phyloP scores from a whole-genome alignment of 441 rosid genomes.

The Omphalea diandra region DNA sequence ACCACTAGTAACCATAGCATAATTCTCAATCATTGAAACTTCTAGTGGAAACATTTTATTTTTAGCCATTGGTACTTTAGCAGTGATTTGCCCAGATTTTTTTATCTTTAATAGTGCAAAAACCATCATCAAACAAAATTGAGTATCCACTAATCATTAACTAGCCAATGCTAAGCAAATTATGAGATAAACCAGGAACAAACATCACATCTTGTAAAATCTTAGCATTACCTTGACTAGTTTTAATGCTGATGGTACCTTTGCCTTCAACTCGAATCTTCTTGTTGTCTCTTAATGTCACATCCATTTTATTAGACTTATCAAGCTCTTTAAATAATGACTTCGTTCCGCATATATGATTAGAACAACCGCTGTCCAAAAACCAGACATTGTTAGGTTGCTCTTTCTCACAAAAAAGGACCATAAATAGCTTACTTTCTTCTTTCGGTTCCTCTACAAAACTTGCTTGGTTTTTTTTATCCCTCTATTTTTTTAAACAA shows the following conservation, averaged over 20 bases:
- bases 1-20: not conserved
- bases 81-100: no score
- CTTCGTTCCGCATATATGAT: not conserved
- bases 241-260: not conserved
- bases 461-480: not conserved
- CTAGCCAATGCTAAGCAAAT: conserved; percentile 15
- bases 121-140: not conserved
- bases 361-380: not conserved
- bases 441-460: not conserved
- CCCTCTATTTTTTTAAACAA: not conserved
- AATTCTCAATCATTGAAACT: not conserved
- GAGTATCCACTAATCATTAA: conserved; percentile 5
- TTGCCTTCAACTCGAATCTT: not conserved
- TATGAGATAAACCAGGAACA: conserved; percentile 2
- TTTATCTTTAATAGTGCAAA: no score
- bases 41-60: not conserved
- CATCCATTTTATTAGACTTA: not conserved
- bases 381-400: not conserved
- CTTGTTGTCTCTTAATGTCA: not conserved
- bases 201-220: not conserved
- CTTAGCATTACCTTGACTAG: no score
- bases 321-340: not conserved
- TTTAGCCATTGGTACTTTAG: no score
- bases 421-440: not conserved
- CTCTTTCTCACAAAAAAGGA: no score